These are phyloP conservation scores for Podospora pseudopauciseta DNA, from an alignment of 495 filamentous ascomycete genomes.

Conservation along the genomic window DNA sequence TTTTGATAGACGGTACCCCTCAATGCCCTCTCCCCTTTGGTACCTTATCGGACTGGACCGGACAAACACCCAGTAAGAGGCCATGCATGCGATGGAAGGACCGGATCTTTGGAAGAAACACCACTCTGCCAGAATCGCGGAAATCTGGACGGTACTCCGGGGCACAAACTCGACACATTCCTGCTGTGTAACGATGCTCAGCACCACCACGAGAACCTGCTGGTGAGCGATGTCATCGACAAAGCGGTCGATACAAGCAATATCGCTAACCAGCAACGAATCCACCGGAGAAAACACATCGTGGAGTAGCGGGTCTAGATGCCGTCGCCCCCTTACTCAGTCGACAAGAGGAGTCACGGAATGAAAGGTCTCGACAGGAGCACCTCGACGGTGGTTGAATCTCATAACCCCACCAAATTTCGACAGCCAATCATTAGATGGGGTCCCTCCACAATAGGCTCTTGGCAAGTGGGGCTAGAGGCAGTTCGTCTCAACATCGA, in stretches of 20 bases:
- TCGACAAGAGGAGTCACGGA: background rate
- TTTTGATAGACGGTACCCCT: background rate
- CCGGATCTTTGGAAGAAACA: background rate
- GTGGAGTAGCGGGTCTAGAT: background rate
- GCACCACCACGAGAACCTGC: background rate
- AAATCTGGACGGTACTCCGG: background rate
- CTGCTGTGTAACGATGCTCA: background rate
- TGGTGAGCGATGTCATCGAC: background rate
- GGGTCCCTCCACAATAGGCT: background rate
- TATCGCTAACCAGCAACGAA: too few species aligned
- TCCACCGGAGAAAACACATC: background rate
- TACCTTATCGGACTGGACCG: background rate
- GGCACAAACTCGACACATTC: background rate
- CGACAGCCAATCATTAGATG: background rate
- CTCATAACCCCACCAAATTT: conserved; percentile 3
- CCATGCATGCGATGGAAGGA: background rate
- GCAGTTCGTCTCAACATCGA: conserved; percentile 17
- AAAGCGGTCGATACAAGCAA: background rate
- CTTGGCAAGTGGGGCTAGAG: conserved; percentile 10
- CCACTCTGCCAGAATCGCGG: background rate
- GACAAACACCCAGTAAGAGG: background rate
- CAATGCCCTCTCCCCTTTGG: background rate
- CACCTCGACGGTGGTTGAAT: background rate
- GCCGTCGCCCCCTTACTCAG: background rate
- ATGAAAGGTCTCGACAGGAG: background rate